A percentile compares a stretch with the other conserved stretches of the same genome.
Evolutionary conservation across 2,329 filamentous ascomycete species (phyloP).

Genomic region (Fusarium coicis): DNA sequence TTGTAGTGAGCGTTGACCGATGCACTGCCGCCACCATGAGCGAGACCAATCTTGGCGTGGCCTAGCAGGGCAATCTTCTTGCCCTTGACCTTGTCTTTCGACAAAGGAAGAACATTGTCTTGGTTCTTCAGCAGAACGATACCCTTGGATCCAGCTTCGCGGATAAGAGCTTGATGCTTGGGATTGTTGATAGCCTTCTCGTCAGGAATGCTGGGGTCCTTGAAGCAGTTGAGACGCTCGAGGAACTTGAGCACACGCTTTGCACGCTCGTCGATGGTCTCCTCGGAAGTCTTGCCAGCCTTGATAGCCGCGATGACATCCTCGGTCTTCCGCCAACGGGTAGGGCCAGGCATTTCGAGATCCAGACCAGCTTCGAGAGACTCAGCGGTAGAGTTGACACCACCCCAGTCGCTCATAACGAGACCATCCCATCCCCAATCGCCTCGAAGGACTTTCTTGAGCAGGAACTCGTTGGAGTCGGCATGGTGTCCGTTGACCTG

Average conservation of each 20-base stretch:
- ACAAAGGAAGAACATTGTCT: conserved; percentile 65
- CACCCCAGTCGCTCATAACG: conserved; percentile 54
- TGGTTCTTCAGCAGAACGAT: conserved; percentile 74
- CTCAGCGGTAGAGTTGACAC: conserved; percentile 47
- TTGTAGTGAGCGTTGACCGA: conserved; percentile 50
- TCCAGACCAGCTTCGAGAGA: conserved; percentile 49
- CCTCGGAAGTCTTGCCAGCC: conserved; percentile 44
- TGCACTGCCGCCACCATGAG: conserved; percentile 53
- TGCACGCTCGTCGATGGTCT: conserved; percentile 46
- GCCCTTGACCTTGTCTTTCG: conserved; percentile 48
- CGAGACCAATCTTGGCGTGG: conserved; percentile 48
- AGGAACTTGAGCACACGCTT: conserved; percentile 46
- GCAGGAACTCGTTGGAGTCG: conserved; percentile 42
- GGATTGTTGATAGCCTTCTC: conserved; percentile 47
- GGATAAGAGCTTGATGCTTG: conserved; percentile 47
- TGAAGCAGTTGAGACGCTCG: conserved; percentile 45
- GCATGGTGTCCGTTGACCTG: conserved; percentile 55
- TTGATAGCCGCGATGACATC: conserved; percentile 48
- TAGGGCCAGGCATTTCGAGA: conserved; percentile 53
- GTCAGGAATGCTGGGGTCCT: conserved; percentile 43
- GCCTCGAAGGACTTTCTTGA: conserved; percentile 52
- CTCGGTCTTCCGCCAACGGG: conserved; percentile 44
- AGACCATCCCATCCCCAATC: conserved; percentile 57
- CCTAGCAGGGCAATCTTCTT: conserved; percentile 50
- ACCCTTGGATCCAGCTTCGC: conserved; percentile 58